Evolutionary conservation across 768 basidiomycete species (phyloP).

Genomic region (Russula sp.): DNA sequence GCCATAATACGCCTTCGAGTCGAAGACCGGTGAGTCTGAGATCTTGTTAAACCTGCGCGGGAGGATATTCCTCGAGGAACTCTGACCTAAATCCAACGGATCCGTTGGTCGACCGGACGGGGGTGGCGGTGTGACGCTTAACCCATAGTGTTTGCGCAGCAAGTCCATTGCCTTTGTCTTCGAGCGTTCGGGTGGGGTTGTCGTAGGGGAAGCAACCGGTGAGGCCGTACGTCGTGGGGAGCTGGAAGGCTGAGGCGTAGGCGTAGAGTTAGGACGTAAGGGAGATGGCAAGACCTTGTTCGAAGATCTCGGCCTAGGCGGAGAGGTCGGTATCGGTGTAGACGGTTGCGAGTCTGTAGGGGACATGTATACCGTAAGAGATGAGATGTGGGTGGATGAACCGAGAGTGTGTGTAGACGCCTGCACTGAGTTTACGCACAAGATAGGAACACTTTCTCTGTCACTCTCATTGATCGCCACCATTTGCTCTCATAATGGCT

Average conservation of each 20-base stretch:
- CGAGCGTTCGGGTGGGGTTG: slow-evolving; percentile 27
- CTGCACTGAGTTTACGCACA: too few species aligned
- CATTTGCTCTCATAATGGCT: slow-evolving; percentile 3
- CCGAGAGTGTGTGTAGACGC: not conserved
- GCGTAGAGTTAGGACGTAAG: slow-evolving; percentile 23
- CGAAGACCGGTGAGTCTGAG: slow-evolving; percentile 76
- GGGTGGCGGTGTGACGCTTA: slow-evolving; percentile 70
- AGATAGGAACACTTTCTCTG: too few species aligned
- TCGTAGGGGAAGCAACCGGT: slow-evolving; percentile 15
- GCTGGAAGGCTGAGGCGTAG: slow-evolving; percentile 14
- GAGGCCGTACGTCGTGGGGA: slow-evolving; percentile 1
- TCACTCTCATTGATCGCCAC: not conserved
- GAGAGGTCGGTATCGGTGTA: slow-evolving; percentile 15
- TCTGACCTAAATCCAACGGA: slow-evolving; percentile 77
- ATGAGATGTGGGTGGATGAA: not conserved
- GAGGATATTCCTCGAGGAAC: not conserved
- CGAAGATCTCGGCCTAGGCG: slow-evolving; percentile 22
- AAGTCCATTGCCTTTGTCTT: slow-evolving; percentile 63
- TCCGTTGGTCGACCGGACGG: slow-evolving; percentile 58
- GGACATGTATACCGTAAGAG: slow-evolving; percentile 20
- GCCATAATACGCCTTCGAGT: slow-evolving; percentile 81
- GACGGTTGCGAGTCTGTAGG: slow-evolving; percentile 11
- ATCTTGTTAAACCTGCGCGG: slow-evolving; percentile 13
- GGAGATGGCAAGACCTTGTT: slow-evolving; percentile 25
- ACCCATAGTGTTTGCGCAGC: slow-evolving; percentile 82